These are phyloP conservation scores for Lentithecium fluviatile DNA, from an alignment of 495 filamentous ascomycete species.

Conservation along the genomic window DNA sequence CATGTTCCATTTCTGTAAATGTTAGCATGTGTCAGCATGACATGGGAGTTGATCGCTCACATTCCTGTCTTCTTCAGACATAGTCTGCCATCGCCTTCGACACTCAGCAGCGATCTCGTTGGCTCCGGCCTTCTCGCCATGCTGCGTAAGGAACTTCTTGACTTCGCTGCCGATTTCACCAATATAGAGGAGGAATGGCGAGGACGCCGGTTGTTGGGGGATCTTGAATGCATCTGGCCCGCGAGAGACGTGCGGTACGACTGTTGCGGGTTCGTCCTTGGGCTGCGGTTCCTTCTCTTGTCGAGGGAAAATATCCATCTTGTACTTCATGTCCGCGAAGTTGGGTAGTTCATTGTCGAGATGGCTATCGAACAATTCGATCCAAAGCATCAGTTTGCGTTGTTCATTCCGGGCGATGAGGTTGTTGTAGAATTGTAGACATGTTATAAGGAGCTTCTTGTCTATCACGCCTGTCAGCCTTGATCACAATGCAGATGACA, in stretches of 20 bases:
- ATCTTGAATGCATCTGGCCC: constrained; percentile 28
- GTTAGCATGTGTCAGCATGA: not conserved
- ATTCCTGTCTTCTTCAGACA: constrained; percentile 34
- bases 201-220: constrained; percentile 32
- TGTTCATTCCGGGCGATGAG: constrained; percentile 88
- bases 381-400: constrained; percentile 87
- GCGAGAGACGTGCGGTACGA: not conserved
- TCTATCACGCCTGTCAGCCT: constrained; percentile 45
- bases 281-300: constrained; percentile 1
- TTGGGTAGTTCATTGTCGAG: constrained; percentile 33
- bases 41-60: constrained; percentile 11
- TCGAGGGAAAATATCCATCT: constrained; percentile 20
- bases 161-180: constrained; percentile 29
- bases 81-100: constrained; percentile 31
- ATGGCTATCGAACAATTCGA: constrained; percentile 68
- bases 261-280: not conserved
- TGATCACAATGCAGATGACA: constrained; percentile 45
- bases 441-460: constrained; percentile 86
- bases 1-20: constrained; percentile 34
- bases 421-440: constrained; percentile 88
- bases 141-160: constrained; percentile 22
- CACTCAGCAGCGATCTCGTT: constrained; percentile 37
- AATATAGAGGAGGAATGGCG: constrained; percentile 36
- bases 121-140: constrained; percentile 30
- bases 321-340: constrained; percentile 26